Evolutionary conservation across 2,329 filamentous ascomycete species (phyloP), one percentile per base, ranked within the genome.

Genomic region (Diaporthe caulivora): DNA sequence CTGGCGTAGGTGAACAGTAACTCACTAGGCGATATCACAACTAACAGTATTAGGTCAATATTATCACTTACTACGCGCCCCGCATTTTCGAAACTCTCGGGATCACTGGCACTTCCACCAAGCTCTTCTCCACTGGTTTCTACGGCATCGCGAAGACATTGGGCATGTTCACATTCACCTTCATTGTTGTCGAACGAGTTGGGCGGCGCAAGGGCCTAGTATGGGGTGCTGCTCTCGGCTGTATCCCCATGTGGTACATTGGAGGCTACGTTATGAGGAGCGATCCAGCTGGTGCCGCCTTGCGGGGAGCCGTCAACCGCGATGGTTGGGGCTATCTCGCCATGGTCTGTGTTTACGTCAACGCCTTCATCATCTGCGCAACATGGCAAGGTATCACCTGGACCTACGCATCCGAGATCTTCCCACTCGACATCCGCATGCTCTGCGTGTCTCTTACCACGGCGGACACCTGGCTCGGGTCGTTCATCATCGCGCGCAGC

Each of bases 121-220:
- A 85, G 54, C 87, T 92, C 49, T 90, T 92, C 79, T 89, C 89
- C 44, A 91, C 90, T 0, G 90, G 90, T 31, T 87, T 92, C 77
- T 92, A 91, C 80, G 90, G 90, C 37, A 87, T 92, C 70, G 87
- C 92, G 71, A 92, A 92, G 80, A 90, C 90, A 82, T 79, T 84
- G 42, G 86, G 87, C 49, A 91, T 89, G 78, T 85, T 87, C 34
- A 81, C 84, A 76, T 92, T 92, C 85, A 83, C 92, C 44, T 80
- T 91, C 75, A 90, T 91, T 78, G 86, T 88, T 71, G 89, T 88
- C 21, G 57, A 62, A 29, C 57, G 57, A 13, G 57, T 62, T 13
- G 57, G 57, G 11, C 57, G 57, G n/a, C 57, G 57, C 57, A 62
- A 62, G 44, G 57, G 57, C 37, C 57, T 62, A 6, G 57, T 62